A percentile compares a stretch with the other conserved stretches of the same genome.
Conservation (phyloP, 345 rosid species). For the Gossypium herbaceum region DNA sequence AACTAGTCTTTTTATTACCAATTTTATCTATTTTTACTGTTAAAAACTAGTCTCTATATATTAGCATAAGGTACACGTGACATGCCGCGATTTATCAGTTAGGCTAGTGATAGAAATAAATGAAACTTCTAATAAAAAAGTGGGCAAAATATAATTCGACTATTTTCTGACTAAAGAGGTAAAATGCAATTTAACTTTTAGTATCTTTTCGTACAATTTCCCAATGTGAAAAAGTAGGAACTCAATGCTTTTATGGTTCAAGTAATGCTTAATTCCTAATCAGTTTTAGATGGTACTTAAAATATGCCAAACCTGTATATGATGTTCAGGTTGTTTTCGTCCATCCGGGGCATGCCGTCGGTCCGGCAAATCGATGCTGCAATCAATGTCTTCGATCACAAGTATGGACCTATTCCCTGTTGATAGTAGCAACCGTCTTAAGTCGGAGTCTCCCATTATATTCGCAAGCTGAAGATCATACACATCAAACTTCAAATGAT, state of each 20-base stretch:
- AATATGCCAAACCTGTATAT: conserved; percentile 25
- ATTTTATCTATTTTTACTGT: too few relatives aligned
- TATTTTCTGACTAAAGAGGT: too few relatives aligned
- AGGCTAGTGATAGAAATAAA: too few relatives aligned
- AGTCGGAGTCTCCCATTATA: conserved; percentile 44
- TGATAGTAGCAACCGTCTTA: conserved; percentile 40
- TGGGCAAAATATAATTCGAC: too few relatives aligned
- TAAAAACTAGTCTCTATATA: too few relatives aligned
- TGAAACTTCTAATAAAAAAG: too few relatives aligned
- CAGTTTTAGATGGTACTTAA: neutral
- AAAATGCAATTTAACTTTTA: too few relatives aligned
- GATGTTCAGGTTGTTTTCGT: conserved; percentile 22
- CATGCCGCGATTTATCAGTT: fast-evolving
- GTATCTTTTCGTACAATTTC: neutral
- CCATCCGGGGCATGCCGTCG: conserved; percentile 29
- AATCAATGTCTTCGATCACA: conserved; percentile 69
- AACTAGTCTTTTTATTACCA: too few relatives aligned
- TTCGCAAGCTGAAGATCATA: conserved; percentile 56
- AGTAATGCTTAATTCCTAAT: neutral
- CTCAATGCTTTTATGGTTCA: neutral
- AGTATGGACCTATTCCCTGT: conserved; percentile 55
- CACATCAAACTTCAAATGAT: conserved; percentile 54
- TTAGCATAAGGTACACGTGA: too few relatives aligned
- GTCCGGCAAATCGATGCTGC: conserved; percentile 43
- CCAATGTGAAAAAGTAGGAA: neutral